phyloP scores from a whole-genome alignment of 225 moss, liverwort and hornwort genomes.

The Neckera pumila region DNA sequence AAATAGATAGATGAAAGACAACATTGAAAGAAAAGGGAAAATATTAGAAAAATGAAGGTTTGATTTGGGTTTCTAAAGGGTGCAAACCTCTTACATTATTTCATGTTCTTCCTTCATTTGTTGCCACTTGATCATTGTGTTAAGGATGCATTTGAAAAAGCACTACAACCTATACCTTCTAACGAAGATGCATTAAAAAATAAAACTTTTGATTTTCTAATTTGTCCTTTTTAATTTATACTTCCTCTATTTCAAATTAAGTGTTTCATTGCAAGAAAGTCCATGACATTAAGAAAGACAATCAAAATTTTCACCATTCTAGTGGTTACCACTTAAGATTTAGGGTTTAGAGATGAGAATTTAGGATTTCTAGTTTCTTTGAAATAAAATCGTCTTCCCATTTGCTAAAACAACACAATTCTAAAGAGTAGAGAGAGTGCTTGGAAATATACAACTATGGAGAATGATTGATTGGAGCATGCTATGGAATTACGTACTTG shows the following conservation, averaged over 20 bases:
- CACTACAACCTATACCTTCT: not conserved
- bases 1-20: not conserved
- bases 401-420: not conserved
- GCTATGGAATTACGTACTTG: accelerated
- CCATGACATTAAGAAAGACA: not conserved
- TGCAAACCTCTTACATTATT: not conserved
- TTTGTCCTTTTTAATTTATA: not conserved
- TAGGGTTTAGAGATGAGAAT: not conserved
- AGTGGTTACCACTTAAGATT: not conserved
- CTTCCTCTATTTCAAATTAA: not conserved
- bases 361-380: too few species aligned
- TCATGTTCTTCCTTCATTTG: not conserved
- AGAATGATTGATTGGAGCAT: accelerated
- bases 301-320: not conserved
- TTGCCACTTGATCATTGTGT: not conserved
- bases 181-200: not conserved
- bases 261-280: not conserved
- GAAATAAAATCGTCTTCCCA: not conserved
- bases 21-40: not conserved
- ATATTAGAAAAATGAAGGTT: not conserved
- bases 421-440: accelerated
- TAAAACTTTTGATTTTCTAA: not conserved
- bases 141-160: not conserved
- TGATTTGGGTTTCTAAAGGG: not conserved
- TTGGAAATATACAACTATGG: not conserved